Evolutionary conservation across 306 rosid genomes (phyloP).

Genomic region (Trichosanthes cucumerina): DNA sequence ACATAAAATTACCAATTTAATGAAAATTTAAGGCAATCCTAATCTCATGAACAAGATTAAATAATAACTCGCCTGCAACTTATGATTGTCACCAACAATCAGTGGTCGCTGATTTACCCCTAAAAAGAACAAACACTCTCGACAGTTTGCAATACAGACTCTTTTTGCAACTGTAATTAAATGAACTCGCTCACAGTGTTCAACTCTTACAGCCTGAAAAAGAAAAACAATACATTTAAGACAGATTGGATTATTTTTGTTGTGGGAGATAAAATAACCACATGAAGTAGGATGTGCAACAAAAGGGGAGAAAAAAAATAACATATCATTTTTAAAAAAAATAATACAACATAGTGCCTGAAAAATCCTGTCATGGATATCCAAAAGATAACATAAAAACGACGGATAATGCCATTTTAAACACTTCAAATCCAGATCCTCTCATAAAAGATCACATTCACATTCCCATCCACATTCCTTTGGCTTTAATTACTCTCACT

Average conservation of each 20-base stretch:
- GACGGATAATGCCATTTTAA: neutral
- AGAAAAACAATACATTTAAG: conserved; percentile 5
- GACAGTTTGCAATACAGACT: conserved; percentile 93
- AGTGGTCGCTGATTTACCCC: conserved; percentile 95
- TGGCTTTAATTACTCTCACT: neutral
- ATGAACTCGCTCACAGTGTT: conserved; percentile 98
- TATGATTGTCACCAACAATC: conserved; percentile 86
- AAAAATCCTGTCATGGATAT: neutral
- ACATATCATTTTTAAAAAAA: neutral
- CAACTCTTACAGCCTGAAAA: conserved; percentile 90
- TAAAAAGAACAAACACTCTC: conserved; percentile 83
- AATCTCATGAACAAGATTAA: conserved; percentile 9
- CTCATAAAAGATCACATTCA: neutral
- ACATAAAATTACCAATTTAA: neutral
- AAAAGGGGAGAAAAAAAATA: neutral
- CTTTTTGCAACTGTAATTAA: conserved; percentile 81
- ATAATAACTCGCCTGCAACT: conserved; percentile 62
- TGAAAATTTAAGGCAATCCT: neutral
- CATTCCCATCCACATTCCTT: neutral
- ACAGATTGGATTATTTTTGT: neutral
- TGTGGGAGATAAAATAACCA: conserved; percentile 11
- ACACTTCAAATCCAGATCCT: neutral
- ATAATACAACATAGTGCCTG: neutral
- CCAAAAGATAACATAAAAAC: neutral
- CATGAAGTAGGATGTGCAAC: neutral